A percentile compares a stretch with the other conserved stretches of the same genome.
Evolutionary conservation across 345 rosid genomes (phyloP).

Genomic region (Triadica sebifera): DNA sequence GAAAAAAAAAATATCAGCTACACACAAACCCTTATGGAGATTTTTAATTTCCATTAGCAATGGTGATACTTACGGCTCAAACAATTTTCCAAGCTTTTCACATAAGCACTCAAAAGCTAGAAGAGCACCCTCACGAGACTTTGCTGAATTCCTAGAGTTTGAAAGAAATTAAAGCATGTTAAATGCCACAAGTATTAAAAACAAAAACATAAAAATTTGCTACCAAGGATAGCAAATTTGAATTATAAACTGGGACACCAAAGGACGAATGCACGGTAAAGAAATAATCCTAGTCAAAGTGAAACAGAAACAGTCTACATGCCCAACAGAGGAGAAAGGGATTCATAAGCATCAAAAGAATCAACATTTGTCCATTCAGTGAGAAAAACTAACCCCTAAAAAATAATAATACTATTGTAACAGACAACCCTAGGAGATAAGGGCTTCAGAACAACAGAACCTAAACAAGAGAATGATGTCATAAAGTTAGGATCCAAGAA

Average conservation of each 20-base stretch:
- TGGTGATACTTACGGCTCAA: constrained; percentile 76
- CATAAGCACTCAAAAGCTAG: constrained; percentile 97
- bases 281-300: background rate
- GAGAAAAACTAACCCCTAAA: background rate
- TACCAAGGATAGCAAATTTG: background rate
- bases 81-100: constrained; percentile 86
- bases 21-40: background rate
- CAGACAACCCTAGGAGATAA: background rate
- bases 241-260: too few species aligned
- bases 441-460: background rate
- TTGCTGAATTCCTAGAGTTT: constrained; percentile 69
- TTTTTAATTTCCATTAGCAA: background rate
- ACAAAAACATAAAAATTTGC: background rate
- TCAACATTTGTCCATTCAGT: background rate
- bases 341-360: background rate
- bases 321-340: background rate
- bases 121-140: constrained; percentile 89
- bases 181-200: background rate
- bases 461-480: background rate
- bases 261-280: too few species aligned
- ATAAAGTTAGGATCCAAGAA: background rate
- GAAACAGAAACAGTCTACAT: background rate
- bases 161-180: constrained; percentile 11
- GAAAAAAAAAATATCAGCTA: background rate
- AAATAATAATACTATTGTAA: background rate